phyloP scores from a whole-genome alignment of 2,329 filamentous ascomycete species.

The Scytalidium lignicola region DNA sequence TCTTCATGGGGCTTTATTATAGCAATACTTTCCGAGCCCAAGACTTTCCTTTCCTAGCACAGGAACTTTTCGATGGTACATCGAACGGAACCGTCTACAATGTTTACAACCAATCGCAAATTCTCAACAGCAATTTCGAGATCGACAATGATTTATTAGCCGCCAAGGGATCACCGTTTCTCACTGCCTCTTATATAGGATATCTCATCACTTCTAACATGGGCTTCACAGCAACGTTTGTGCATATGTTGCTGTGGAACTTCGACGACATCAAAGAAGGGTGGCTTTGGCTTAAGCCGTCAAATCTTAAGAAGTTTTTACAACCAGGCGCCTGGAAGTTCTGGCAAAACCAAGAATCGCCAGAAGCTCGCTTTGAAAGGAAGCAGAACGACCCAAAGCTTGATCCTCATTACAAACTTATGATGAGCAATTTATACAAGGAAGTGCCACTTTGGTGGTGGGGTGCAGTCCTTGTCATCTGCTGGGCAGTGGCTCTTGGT shows the following conservation, averaged over 20 bases:
- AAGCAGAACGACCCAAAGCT: neutral
- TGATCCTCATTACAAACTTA: conserved; percentile 38
- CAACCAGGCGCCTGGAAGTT: conserved; percentile 1
- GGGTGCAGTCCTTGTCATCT: conserved; percentile 35
- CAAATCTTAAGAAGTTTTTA: neutral
- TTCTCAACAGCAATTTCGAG: conserved; percentile 34
- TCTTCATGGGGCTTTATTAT: conserved; percentile 36
- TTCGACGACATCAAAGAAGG: conserved; percentile 32
- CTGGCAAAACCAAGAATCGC: conserved; percentile 1
- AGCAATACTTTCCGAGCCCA: conserved; percentile 35
- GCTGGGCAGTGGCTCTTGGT: conserved; percentile 36
- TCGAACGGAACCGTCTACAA: conserved; percentile 32
- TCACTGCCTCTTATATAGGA: conserved; percentile 34
- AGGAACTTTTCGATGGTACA: conserved; percentile 32
- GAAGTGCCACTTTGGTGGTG: conserved; percentile 57
- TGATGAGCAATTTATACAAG: conserved; percentile 48
- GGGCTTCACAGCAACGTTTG: conserved; percentile 40
- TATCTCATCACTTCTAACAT: conserved; percentile 40
- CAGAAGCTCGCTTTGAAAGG: neutral
- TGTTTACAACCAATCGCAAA: conserved; percentile 37
- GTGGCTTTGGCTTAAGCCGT: neutral
- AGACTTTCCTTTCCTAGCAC: conserved; percentile 38
- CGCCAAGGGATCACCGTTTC: conserved; percentile 34
- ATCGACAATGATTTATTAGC: conserved; percentile 32
- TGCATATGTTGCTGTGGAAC: conserved; percentile 38